phyloP scores from a whole-genome alignment of 345 rosid genomes.

The Mallotus nudiflorus region DNA sequence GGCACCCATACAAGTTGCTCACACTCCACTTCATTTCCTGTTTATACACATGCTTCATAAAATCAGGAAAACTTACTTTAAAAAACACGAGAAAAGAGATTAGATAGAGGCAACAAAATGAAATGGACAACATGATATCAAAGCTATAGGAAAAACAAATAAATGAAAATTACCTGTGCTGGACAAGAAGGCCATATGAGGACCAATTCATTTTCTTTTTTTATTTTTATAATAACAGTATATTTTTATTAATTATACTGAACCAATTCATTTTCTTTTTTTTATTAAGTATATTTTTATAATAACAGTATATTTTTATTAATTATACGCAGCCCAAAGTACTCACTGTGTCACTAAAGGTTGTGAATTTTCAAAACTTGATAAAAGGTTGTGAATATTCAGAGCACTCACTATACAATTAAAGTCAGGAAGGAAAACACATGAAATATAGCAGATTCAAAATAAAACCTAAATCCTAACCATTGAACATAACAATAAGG shows the following conservation, averaged over 20 bases:
- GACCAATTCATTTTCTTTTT: background rate
- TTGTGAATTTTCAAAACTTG: background rate
- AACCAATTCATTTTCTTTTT: background rate
- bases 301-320: conserved; percentile 1
- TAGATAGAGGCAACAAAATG: conserved; percentile 6
- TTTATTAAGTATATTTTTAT: background rate
- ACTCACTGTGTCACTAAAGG: background rate
- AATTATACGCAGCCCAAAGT: background rate
- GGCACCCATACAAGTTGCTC: conserved; percentile 97
- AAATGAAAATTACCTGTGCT: background rate
- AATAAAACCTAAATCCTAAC: background rate
- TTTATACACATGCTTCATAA: conserved; percentile 34
- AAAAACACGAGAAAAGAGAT: conserved; percentile 13
- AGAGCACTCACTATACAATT: too few species aligned
- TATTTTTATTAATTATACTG: background rate
- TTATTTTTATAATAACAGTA: background rate
- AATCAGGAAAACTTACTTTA: conserved; percentile 31
- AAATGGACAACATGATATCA: background rate
- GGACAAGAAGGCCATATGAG: background rate
- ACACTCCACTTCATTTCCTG: conserved; percentile 99
- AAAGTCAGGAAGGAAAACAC: background rate
- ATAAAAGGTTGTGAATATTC: background rate
- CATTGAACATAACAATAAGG: background rate
- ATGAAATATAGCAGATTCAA: background rate
- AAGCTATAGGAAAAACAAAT: conserved; percentile 12